Percentiles rank a stretch among this genome's conserved stretches.
Conservation (phyloP, 2,329 filamentous ascomycete species). For the Nemania sp. region DNA sequence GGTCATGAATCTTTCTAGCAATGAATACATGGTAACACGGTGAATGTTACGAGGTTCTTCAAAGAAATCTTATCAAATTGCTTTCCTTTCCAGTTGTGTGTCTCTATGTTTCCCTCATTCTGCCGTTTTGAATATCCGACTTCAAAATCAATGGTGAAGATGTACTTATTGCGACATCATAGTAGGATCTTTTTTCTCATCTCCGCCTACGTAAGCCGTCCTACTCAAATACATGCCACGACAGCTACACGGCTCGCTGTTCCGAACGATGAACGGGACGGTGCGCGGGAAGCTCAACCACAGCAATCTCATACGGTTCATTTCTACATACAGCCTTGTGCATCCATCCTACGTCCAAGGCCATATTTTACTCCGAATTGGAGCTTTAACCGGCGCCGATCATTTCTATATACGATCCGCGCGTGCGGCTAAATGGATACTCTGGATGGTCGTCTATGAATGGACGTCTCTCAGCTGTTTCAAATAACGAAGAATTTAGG, state of each 20-base stretch:
- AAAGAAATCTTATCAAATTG: not conserved
- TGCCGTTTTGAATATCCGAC: not conserved
- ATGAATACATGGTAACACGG: no score
- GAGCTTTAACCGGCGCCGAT: constrained; percentile 27
- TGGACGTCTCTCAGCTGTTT: constrained; percentile 33
- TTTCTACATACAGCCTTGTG: constrained; percentile 5
- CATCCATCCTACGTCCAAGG: constrained; percentile 5
- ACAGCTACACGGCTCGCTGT: constrained; percentile 18
- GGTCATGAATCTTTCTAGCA: no score
- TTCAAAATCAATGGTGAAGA: no score
- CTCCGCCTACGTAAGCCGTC: not conserved
- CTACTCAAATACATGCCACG: not conserved
- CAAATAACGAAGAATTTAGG: constrained; percentile 36
- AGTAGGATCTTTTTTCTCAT: not conserved
- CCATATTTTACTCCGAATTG: constrained; percentile 18
- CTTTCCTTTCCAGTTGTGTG: not conserved
- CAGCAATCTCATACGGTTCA: constrained; percentile 10
- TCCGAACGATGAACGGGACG: constrained; percentile 15
- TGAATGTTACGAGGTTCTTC: no score
- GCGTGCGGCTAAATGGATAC: constrained; percentile 37
- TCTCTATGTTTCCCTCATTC: not conserved
- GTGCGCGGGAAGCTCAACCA: constrained; percentile 15
- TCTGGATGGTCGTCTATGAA: constrained; percentile 19
- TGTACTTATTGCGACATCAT: not conserved
- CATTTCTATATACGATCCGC: constrained; percentile 14